A percentile compares a stretch with the other conserved stretches of the same genome.
These are phyloP conservation scores for Cicer pinnatifidum DNA, from an alignment of 306 rosid species.

Conservation along the genomic window DNA sequence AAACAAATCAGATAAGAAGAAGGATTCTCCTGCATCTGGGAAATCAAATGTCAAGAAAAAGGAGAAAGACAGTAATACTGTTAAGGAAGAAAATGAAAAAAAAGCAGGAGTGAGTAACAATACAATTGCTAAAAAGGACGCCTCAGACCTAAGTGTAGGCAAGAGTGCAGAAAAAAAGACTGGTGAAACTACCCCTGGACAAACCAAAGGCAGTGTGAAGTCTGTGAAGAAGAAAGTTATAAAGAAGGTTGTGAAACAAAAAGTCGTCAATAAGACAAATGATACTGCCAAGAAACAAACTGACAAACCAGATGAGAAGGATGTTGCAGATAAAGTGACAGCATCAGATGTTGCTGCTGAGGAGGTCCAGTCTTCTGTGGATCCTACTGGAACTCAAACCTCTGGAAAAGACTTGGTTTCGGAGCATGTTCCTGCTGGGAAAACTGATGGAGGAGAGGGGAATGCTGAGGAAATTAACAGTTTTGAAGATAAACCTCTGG, in stretches of 20 bases:
- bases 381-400: constrained; percentile 51
- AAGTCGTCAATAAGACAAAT: constrained; percentile 60
- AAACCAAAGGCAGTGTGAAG: constrained; percentile 56
- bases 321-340: constrained; percentile 48
- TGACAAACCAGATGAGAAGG: constrained; percentile 56
- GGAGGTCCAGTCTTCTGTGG: constrained; percentile 56
- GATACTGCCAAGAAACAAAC: constrained; percentile 54
- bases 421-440: constrained; percentile 51
- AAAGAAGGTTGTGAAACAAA: constrained; percentile 82
- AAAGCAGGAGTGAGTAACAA: constrained; percentile 51
- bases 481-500: constrained; percentile 57
- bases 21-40: constrained; percentile 58
- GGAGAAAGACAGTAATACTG: constrained; percentile 56
- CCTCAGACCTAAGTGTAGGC: constrained; percentile 45
- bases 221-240: constrained; percentile 82
- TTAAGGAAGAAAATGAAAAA: constrained; percentile 58
- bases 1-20: constrained; percentile 61
- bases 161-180: constrained; percentile 56
- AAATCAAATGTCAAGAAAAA: constrained; percentile 56
- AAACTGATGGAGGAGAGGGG: constrained; percentile 50
- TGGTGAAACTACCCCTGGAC: constrained; percentile 56
- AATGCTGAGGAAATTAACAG: constrained; percentile 54
- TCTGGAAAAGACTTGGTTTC: constrained; percentile 47
- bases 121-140: constrained; percentile 54
- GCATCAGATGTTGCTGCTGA: constrained; percentile 50